Base-by-base conservation (phyloP, 2,329 filamentous ascomycete genomes). In the Diatrype stigma region DNA sequence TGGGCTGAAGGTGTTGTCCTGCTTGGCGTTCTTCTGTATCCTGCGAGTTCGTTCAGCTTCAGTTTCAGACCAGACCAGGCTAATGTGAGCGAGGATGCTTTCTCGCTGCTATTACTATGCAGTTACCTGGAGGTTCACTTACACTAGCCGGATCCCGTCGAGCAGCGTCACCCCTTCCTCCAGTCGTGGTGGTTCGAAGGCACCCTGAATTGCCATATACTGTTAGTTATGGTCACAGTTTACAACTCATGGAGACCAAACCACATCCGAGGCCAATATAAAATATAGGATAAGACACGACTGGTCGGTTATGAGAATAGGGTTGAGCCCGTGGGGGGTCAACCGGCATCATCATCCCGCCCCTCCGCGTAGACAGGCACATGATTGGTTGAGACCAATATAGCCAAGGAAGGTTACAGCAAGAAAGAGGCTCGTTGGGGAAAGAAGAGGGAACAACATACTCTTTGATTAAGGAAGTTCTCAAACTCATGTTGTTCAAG, bases 1-100 rank as follows among this genome's bases (percentile, higher is more conserved):
- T 16, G 80, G 74, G 21, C 73, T 69, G 56, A 86, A 86, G 0
- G 82, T 85, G 46, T 85, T 77, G 14, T 74, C 72, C 46, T 85
- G 68, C 50, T 74, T 68, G 44, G 80, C 81, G 57, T 81, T 73
- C 55, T 75, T 76, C 58, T 84, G 81, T 22, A 83, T 70, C 42
- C 81, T 84, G 58, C 19, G 50, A 3, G 47, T 57, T 19, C 61
- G 52, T 42, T 52, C 47, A 48, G 23, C 48, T 11, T 44, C n/a
- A 12, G n/a, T n/a, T n/a, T n/a, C n/a, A n/a, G n/a, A n/a, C n/a
- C n/a, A n/a, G n/a, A n/a, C n/a, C n/a, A n/a, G n/a, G n/a, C n/a
- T n/a, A n/a, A n/a, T n/a, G n/a, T n/a, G n/a, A n/a, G n/a, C n/a
- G n/a, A n/a, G n/a, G n/a, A n/a, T n/a, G n/a, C n/a, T n/a, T n/a